phyloP scores from a whole-genome alignment of 805 yeast genomes.

The Yarrowia sp. region DNA sequence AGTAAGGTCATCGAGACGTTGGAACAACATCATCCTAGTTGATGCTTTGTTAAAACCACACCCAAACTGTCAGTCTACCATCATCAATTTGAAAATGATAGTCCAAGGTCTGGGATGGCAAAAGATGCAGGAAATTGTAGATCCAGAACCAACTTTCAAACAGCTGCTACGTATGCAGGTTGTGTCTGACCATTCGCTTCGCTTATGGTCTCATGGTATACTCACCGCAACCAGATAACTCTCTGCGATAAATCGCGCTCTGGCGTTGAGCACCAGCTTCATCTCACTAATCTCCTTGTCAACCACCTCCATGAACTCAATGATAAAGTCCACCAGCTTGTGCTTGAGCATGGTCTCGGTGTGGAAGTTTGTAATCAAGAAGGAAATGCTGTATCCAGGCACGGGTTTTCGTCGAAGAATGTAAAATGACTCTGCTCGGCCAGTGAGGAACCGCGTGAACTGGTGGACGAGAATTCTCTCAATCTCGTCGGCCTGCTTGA shows the following conservation, averaged over 20 bases:
- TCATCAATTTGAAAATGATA: too few relatives aligned
- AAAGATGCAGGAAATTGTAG: too few relatives aligned
- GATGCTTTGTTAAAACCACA: too few relatives aligned
- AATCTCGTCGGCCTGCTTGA: conserved; percentile 97
- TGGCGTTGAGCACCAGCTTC: conserved; percentile 92
- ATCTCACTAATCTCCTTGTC: conserved; percentile 98
- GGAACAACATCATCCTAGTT: too few relatives aligned
- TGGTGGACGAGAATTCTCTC: conserved; percentile 92
- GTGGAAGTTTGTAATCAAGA: conserved; percentile 88
- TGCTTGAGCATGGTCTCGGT: conserved; percentile 94
- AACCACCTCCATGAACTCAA: conserved; percentile 98
- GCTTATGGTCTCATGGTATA: background rate
- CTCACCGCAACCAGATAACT: conserved; percentile 55
- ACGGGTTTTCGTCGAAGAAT: conserved; percentile 89
- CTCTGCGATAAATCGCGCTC: conserved; percentile 97
- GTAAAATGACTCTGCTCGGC: conserved; percentile 92
- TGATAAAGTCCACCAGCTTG: conserved; percentile 91
- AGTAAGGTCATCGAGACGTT: background rate
- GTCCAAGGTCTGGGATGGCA: too few relatives aligned
- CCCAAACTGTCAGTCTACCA: background rate
- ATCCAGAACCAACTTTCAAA: too few relatives aligned
- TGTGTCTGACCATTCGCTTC: background rate
- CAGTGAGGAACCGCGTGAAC: conserved; percentile 88
- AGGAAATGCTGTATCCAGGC: conserved; percentile 87
- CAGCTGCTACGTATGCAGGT: too few relatives aligned